Evolutionary conservation across 345 rosid species (phyloP).

Genomic region (Heritiera fomes): DNA sequence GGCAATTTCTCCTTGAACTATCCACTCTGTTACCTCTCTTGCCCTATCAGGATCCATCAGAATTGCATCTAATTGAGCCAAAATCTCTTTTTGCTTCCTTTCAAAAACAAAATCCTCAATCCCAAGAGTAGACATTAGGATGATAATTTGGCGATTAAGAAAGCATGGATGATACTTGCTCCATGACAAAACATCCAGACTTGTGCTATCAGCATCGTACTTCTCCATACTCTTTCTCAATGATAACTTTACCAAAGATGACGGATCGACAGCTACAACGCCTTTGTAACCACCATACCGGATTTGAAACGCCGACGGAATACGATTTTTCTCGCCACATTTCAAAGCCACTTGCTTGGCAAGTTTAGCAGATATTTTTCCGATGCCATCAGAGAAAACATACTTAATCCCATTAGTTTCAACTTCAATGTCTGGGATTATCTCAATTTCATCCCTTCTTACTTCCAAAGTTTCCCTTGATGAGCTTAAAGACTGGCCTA

Average conservation of each 20-base stretch:
- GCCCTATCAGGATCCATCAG: conserved; percentile 63
- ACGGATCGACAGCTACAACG: conserved; percentile 69
- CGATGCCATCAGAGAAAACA: conserved; percentile 52
- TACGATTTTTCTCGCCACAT: conserved; percentile 26
- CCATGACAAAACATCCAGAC: conserved; percentile 52
- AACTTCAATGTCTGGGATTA: conserved; percentile 50
- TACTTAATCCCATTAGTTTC: conserved; percentile 25
- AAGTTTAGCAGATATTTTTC: conserved; percentile 57
- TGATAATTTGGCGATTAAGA: conserved; percentile 61
- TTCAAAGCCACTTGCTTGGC: conserved; percentile 50
- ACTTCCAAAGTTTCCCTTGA: conserved; percentile 49
- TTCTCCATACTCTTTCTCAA: conserved; percentile 42
- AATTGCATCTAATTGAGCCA: conserved; percentile 59
- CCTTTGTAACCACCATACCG: conserved; percentile 62
- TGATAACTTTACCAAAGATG: conserved; percentile 45
- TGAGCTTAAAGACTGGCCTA: conserved; percentile 59
- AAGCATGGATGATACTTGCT: conserved; percentile 55
- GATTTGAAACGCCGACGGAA: conserved; percentile 48
- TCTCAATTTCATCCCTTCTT: conserved; percentile 34
- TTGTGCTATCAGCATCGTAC: conserved; percentile 32
- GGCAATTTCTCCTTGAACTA: conserved; percentile 71
- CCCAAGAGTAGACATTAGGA: conserved; percentile 58
- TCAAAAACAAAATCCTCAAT: conserved; percentile 46
- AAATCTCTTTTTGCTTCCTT: conserved; percentile 58
- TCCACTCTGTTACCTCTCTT: conserved; percentile 66